These are phyloP conservation scores for Aspergillus diversus DNA, from an alignment of 495 filamentous ascomycete genomes.

Conservation along the genomic window DNA sequence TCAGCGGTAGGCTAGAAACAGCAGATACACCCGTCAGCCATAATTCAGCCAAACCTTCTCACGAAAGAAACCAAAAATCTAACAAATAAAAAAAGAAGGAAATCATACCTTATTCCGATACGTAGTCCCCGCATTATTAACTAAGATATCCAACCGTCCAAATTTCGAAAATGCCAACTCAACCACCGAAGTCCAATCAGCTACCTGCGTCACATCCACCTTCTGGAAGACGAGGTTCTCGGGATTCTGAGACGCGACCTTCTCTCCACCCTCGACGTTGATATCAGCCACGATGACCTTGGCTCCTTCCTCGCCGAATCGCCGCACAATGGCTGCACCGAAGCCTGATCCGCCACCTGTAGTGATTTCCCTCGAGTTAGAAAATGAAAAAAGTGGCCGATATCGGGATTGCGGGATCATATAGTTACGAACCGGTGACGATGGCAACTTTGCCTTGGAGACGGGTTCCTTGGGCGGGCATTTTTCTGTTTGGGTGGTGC, in stretches of 20 bases:
- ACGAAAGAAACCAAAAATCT: not conserved
- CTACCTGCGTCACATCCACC: constrained; percentile 54
- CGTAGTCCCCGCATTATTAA: constrained; percentile 74
- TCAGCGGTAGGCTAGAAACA: constrained; percentile 53
- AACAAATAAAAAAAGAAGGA: constrained; percentile 1
- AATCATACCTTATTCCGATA: constrained; percentile 64
- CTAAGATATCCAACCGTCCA: constrained; percentile 59
- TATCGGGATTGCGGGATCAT: not conserved
- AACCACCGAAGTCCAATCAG: constrained; percentile 54
- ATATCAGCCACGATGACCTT: constrained; percentile 63
- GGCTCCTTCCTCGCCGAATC: constrained; percentile 61
- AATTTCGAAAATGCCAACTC: constrained; percentile 50
- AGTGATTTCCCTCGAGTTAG: constrained; percentile 2
- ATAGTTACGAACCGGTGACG: constrained; percentile 66
- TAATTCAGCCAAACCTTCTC: not conserved
- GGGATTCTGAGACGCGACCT: constrained; percentile 46
- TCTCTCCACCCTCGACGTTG: constrained; percentile 54
- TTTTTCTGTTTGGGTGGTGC: constrained; percentile 21
- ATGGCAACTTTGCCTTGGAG: constrained; percentile 91
- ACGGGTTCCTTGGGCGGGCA: constrained; percentile 25
- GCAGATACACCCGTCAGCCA: constrained; percentile 3
- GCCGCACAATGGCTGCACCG: constrained; percentile 58
- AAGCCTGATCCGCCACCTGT: constrained; percentile 61
- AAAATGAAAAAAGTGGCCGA: constrained; percentile 26
- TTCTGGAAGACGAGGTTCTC: constrained; percentile 47